Evolutionary conservation across 768 basidiomycete species (phyloP).

Genomic region (Macrocybe gigantea): DNA sequence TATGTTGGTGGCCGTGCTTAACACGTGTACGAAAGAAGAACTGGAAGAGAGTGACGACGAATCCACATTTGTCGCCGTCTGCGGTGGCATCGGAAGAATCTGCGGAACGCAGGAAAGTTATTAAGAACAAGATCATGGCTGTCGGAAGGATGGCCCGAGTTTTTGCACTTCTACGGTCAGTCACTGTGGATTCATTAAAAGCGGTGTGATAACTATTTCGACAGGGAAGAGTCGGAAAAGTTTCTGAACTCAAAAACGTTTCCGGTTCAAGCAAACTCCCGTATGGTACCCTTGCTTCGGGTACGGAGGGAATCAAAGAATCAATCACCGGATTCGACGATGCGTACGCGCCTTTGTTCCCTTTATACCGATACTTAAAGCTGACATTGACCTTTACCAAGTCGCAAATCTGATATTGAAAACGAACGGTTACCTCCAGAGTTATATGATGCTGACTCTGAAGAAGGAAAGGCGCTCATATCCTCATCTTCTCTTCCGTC

Average conservation of each 20-base stretch:
- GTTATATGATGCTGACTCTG: constrained; percentile 75
- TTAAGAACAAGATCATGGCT: constrained; percentile 98
- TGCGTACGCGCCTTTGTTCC: constrained; percentile 58
- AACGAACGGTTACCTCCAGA: constrained; percentile 98
- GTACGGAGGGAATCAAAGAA: constrained; percentile 92
- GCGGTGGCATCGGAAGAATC: constrained; percentile 41
- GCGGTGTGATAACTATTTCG: background rate
- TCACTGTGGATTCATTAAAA: constrained; percentile 3
- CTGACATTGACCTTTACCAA: constrained; percentile 20
- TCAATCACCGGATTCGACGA: constrained; percentile 92
- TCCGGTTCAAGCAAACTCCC: constrained; percentile 75
- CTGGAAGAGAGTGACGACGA: constrained; percentile 80
- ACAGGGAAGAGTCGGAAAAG: constrained; percentile 95
- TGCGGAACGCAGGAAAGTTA: constrained; percentile 77
- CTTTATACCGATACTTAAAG: background rate
- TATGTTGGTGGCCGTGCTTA: constrained; percentile 95
- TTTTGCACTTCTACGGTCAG: constrained; percentile 90
- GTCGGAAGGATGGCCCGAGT: constrained; percentile 96
- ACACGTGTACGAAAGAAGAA: constrained; percentile 95
- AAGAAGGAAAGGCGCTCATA: constrained; percentile 64
- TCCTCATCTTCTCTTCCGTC: constrained; percentile 36
- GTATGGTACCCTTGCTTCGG: constrained; percentile 78
- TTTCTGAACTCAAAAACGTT: constrained; percentile 93
- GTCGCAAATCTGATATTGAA: constrained; percentile 96
- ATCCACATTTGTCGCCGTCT: constrained; percentile 30